Evolutionary conservation across 116 monocot genomes (phyloP).

Genomic region (Zostera marina): DNA sequence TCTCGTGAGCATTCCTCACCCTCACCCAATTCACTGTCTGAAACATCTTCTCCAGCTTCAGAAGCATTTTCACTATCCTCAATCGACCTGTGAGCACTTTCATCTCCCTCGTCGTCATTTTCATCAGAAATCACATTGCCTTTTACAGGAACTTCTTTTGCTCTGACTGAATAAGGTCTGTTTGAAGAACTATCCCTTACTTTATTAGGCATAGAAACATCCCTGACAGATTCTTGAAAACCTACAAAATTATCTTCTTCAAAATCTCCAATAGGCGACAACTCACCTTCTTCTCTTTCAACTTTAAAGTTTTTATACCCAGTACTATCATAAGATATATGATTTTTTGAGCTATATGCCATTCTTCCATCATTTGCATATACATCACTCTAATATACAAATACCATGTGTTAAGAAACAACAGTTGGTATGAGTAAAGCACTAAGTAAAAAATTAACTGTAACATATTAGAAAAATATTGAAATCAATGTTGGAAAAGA

Average conservation of each 20-base stretch:
- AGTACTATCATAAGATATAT: constrained; percentile 12
- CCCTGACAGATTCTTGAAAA: constrained; percentile 19
- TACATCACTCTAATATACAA: constrained; percentile 16
- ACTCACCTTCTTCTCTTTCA: constrained; percentile 76
- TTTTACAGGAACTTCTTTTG: constrained; percentile 13
- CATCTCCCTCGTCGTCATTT: constrained; percentile 88
- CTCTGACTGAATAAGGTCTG: constrained; percentile 17
- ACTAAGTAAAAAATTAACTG: neutral
- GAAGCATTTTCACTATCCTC: constrained; percentile 96
- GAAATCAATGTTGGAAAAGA: too few species aligned
- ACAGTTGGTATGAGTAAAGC: neutral
- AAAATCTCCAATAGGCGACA: constrained; percentile 71
- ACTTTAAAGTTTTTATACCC: constrained; percentile 14
- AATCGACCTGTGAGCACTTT: constrained; percentile 77
- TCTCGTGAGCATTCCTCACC: constrained; percentile 73
- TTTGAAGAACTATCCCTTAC: constrained; percentile 18
- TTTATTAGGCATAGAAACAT: constrained; percentile 14
- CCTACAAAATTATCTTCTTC: constrained; percentile 69
- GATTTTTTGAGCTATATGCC: constrained; percentile 15
- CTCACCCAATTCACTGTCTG: constrained; percentile 85
- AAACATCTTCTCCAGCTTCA: constrained; percentile 80
- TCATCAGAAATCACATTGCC: constrained; percentile 39
- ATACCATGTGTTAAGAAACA: neutral
- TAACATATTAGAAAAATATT: too few species aligned
- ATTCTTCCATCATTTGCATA: constrained; percentile 22